Base-by-base conservation (phyloP, 75 land plant genomes). In the Larix kaempferi region DNA sequence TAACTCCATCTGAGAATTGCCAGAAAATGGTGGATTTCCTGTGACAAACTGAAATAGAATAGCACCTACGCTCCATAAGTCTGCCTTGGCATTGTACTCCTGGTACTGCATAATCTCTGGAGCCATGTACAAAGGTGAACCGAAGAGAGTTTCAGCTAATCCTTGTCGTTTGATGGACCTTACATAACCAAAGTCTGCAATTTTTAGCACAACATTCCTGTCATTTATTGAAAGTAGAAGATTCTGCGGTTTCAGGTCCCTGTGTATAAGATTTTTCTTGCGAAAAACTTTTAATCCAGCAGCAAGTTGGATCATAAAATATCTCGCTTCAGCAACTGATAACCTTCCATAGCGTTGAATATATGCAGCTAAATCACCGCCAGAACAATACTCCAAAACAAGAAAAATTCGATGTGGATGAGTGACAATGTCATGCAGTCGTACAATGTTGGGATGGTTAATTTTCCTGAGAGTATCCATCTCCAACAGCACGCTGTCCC, bases 221-320 rank as follows among this genome's bases (percentile, higher is more conserved):
- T 91, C 96, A 78, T 87, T 87, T 60, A 89, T 83, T 12, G 92
- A 87, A 25, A 93, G 82, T 21, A 95, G 92, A 27, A 95, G 91
- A 80, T 95, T 95, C 95, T 95, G 89, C 74, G 76, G 33, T 71
- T 56, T 93, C 95, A 29, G 33, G 33, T 29, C 33, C n/a, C n/a
- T n/a, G n/a, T n/a, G n/a, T n/a, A n/a, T n/a, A n/a, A n/a, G n/a
- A n/a, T n/a, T n/a, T n/a, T n/a, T n/a, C n/a, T n/a, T n/a, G n/a
- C n/a, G n/a, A n/a, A n/a, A n/a, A n/a, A n/a, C n/a, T n/a, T n/a
- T n/a, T n/a, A n/a, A n/a, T n/a, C n/a, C n/a, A n/a, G n/a, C n/a
- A n/a, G n/a, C n/a, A n/a, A n/a, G n/a, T n/a, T n/a, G n/a, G n/a
- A n/a, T n/a, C n/a, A n/a, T n/a, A n/a, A n/a, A n/a, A n/a, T n/a